Evolutionary conservation across 352 stramenopile species (phyloP).

Genomic region (Pythium phragmiticola): DNA sequence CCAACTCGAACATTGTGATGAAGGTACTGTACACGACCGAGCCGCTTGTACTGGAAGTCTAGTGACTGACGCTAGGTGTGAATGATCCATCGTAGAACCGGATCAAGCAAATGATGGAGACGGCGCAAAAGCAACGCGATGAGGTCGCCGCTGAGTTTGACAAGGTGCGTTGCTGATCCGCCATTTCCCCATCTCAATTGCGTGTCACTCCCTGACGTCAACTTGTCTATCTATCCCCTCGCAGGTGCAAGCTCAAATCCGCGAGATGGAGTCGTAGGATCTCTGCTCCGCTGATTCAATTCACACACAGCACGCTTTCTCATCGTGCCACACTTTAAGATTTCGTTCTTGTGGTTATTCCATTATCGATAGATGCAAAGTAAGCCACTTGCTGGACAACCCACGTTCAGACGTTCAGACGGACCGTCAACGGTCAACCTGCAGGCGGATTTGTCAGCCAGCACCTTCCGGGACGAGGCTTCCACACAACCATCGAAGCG

Average conservation of each 20-base stretch:
- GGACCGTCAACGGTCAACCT: neutral
- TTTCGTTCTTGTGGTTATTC: conserved; percentile 5
- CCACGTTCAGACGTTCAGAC: too few species aligned
- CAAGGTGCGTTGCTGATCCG: conserved; percentile 29
- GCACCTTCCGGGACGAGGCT: neutral
- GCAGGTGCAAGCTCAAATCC: conserved; percentile 35
- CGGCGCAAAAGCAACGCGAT: conserved; percentile 48
- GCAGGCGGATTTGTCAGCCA: neutral
- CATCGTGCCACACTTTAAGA: neutral
- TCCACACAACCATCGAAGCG: conserved; percentile 2
- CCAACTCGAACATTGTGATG: conserved; percentile 81
- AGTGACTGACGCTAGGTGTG: neutral
- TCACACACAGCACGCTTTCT: neutral
- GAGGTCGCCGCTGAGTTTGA: conserved; percentile 53
- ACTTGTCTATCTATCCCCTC: neutral
- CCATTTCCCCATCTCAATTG: neutral
- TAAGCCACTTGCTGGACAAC: too few species aligned
- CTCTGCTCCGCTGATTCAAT: neutral
- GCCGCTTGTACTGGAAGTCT: neutral
- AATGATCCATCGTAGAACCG: conserved; percentile 43
- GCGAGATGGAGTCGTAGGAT: conserved; percentile 22
- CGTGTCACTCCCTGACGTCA: too few species aligned
- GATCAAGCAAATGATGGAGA: conserved; percentile 83
- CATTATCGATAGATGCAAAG: neutral
- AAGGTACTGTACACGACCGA: conserved; percentile 40